Conservation (phyloP, 257 asterid species). For the Misopates orontium region DNA sequence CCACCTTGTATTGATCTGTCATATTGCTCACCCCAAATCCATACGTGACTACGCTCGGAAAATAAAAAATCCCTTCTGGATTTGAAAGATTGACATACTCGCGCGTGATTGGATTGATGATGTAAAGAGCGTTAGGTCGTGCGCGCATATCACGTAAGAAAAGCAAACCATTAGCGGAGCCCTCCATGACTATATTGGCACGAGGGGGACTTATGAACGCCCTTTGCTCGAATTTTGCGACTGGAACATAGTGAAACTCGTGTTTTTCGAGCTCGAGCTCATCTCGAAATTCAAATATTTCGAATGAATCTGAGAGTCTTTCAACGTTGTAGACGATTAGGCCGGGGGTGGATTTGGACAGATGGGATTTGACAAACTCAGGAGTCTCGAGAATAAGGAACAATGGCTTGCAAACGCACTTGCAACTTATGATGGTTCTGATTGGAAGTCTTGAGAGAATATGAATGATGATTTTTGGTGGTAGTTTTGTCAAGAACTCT, state of each 20-base stretch:
- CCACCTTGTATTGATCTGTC: slow-evolving; percentile 22
- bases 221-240: slow-evolving; percentile 17
- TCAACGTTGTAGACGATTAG: slow-evolving; percentile 15
- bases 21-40: slow-evolving; percentile 48
- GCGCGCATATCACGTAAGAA: neutral
- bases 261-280: no score
- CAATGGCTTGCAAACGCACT: slow-evolving; percentile 41
- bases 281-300: slow-evolving; percentile 27
- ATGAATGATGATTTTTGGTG: slow-evolving; percentile 29
- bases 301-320: neutral
- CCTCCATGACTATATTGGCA: neutral
- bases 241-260: no score
- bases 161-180: slow-evolving; percentile 34
- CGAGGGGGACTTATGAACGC: neutral
- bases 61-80: slow-evolving; percentile 3
- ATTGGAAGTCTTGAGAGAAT: slow-evolving; percentile 40
- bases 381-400: slow-evolving; percentile 16
- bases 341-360: slow-evolving; percentile 30
- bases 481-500: slow-evolving; percentile 18
- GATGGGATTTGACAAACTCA: slow-evolving; percentile 33
- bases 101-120: slow-evolving; percentile 49
- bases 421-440: slow-evolving; percentile 23
- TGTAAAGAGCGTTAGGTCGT: neutral
- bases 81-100: slow-evolving; percentile 30
- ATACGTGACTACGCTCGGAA: slow-evolving; percentile 21